Evolutionary conservation across 139 green algal genomes (phyloP), one percentile per base, ranked within the genome.

Genomic region (Diplosphaera chodatii): DNA sequence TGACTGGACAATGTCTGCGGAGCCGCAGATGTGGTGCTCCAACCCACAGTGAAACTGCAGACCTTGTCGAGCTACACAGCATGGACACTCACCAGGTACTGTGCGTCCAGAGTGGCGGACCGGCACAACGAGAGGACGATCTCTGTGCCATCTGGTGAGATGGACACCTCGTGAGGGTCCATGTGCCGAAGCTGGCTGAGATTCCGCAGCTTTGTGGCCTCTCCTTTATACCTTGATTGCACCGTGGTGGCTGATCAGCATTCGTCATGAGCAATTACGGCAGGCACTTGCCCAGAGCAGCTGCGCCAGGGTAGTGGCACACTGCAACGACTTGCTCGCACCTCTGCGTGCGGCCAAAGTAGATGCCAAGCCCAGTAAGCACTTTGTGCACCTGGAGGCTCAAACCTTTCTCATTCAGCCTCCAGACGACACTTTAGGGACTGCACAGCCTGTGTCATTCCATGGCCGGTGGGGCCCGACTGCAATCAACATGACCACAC

Each of bases 291-390:
- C 48, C 4, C 13, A 3, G 13, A n/a, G 48, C 16, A n/a, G 48
- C 10, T 48, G 10, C 37, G 37, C 37, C 8, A 48, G 37, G 6
- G 8, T 6, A 18, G 48, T 25, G 48, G 16, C 13, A 59, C n/a
- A n/a, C n/a, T n/a, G n/a, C n/a, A n/a, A n/a, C n/a, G n/a, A n/a
- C n/a, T n/a, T 23, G 16, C 4, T 10, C 48, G 48, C 48, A 59
- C 48, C 8, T 59, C 13, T 10, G 16, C 3, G 13, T 59, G 48
- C 13, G 48, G 10, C 48, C 48, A 3, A 59, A 27, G 48, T 59
- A 59, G 48, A 86, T 59, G 48, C 48, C 48, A 10, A 59, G 13
- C 16, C 48, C 48, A 10, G 48, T 5, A 10, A 59, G 48, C 48
- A 59, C 48, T 25, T 25, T 59, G 48, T 59, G 48, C 48, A 59